phyloP scores from a whole-genome alignment of 495 filamentous ascomycete species.

The Amniculicola lignicola region DNA sequence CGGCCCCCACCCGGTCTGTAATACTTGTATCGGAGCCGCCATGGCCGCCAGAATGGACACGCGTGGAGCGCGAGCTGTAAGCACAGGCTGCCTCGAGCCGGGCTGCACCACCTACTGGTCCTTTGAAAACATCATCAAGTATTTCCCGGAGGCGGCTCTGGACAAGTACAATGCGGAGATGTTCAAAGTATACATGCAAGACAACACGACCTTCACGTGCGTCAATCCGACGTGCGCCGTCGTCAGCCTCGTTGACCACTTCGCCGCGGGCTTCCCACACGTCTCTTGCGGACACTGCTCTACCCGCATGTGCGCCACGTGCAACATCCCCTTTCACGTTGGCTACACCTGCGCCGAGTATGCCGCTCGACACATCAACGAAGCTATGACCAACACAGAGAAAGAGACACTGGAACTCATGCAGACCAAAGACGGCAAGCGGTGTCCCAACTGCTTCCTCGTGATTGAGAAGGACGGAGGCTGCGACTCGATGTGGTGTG shows the following conservation, averaged over 20 bases:
- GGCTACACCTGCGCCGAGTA: slow-evolving; percentile 15
- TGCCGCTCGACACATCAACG: neutral
- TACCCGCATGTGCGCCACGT: slow-evolving; percentile 1
- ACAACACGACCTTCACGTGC: neutral
- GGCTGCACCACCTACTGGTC: slow-evolving; percentile 14
- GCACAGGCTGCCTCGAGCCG: slow-evolving; percentile 13
- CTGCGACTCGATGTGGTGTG: slow-evolving; percentile 21
- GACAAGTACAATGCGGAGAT: slow-evolving; percentile 15
- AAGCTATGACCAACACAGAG: slow-evolving; percentile 14
- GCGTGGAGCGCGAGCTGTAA: slow-evolving; percentile 5
- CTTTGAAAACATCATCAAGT: neutral
- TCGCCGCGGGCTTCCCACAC: slow-evolving; percentile 14
- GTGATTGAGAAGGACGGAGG: slow-evolving; percentile 28
- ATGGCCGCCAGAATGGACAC: slow-evolving; percentile 8
- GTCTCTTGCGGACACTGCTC: slow-evolving; percentile 5
- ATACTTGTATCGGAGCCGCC: slow-evolving; percentile 2
- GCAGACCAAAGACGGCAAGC: slow-evolving; percentile 17
- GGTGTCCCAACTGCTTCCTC: slow-evolving; percentile 27
- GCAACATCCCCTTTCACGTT: slow-evolving; percentile 9
- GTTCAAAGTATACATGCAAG: slow-evolving; percentile 1
- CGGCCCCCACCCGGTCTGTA: slow-evolving; percentile 11
- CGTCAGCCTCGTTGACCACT: slow-evolving; percentile 3
- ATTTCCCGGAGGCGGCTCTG: neutral
- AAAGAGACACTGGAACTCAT: slow-evolving; percentile 17
- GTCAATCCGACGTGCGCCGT: neutral